Evolutionary conservation across 352 stramenopile species (phyloP), one percentile per base, ranked within the genome.

Genomic region (Globisporangium acanthophoron): DNA sequence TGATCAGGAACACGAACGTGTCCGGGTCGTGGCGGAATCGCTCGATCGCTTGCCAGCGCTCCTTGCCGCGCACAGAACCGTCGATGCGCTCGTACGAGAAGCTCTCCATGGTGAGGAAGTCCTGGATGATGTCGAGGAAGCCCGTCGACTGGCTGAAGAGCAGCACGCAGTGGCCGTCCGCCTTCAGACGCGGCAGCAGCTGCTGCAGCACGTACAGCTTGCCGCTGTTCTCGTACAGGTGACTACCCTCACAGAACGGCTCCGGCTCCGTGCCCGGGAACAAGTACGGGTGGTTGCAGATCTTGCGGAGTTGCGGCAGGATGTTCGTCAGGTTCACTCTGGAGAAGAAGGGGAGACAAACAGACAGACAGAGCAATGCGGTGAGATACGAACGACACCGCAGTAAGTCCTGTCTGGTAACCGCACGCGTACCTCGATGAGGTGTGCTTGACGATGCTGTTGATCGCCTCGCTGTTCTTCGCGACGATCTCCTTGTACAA

Each of bases 291-390:
- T 92, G 83, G 45, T 90, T 90, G 58, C 80, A 91, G 1, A 73
- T 78, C 60, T 92, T 92, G 9, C 80, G 73, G 8, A 92, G 64
- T 58, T 99, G 91, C 62, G 99, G 98, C 18, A 98, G 82, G 61
- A 99, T 88, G 71, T 99, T 99, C 49, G 98, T 97, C 53, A 99
- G 76, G 52, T 85, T 75, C 33, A 90, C 58, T 52, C 78, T 87
- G 20, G 54, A 52, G 39, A 16, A 52, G 7, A 16, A 53, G 9
- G 53, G 41, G 18, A 56, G 21, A 31, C 24, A 24, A 1, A 24
- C 21, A 37, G 43, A 29, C 8, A 18, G 18, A 43, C 24, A 51
- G 33, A 44, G 15, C 8, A 6, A 18, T 18, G 24, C 24, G 24
- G 24, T 27, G 24, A 27, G 24, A 27, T 27, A 27, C 24, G 24